These are phyloP conservation scores for Conidiobolus coronatus DNA, from an alignment of 371 early-diverging fungal genomes.

Conservation along the genomic window DNA sequence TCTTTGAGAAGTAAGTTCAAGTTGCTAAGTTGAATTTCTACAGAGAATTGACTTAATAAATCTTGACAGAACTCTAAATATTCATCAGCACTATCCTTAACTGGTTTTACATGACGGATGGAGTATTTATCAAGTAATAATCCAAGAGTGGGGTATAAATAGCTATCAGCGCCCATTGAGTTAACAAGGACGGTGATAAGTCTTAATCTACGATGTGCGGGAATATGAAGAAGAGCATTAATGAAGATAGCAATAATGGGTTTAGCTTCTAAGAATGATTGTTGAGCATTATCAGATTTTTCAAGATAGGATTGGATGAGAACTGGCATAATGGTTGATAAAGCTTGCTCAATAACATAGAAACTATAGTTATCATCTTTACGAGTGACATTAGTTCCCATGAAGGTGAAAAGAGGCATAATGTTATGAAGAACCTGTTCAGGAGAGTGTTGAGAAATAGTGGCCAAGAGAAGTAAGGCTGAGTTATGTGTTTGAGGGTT, in stretches of 20 bases:
- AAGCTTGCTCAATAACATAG: constrained; percentile 76
- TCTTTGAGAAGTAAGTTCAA: too few species aligned
- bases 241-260: constrained; percentile 75
- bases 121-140: constrained; percentile 48
- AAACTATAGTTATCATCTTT: constrained; percentile 91
- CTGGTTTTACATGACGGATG: constrained; percentile 22
- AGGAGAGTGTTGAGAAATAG: constrained; percentile 59
- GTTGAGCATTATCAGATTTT: constrained; percentile 11
- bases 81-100: constrained; percentile 10
- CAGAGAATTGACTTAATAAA: constrained; percentile 20
- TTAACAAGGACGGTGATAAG: constrained; percentile 61
- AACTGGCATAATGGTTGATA: constrained; percentile 71
- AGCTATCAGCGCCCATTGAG: constrained; percentile 55
- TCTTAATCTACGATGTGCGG: constrained; percentile 71
- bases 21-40: constrained; percentile 40
- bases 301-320: constrained; percentile 31
- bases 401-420: constrained; percentile 92
- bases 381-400: constrained; percentile 85
- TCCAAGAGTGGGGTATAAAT: constrained; percentile 43
- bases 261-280: constrained; percentile 23
- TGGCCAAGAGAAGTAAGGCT: constrained; percentile 66
- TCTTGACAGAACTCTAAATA: too few species aligned
- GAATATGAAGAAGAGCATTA: constrained; percentile 76
- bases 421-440: constrained; percentile 73
- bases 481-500: constrained; percentile 91